Evolutionary conservation across 768 basidiomycete species (phyloP), one percentile per base, ranked within the genome.

Genomic region (Hysterangium stoloniferum): DNA sequence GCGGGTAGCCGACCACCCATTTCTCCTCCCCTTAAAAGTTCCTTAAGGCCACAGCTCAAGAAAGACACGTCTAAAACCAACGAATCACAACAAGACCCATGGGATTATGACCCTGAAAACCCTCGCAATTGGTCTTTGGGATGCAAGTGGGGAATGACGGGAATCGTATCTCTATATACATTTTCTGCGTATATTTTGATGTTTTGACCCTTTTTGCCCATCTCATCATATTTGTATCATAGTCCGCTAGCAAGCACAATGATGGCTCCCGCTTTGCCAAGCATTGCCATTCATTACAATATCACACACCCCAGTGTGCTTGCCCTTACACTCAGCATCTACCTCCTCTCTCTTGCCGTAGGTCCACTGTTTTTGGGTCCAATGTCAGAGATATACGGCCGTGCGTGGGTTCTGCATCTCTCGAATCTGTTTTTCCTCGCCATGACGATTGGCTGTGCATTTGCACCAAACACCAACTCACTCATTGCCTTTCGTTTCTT

Each of bases 401-500:
- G 85, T 22, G 73, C 68, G 59, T 84, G 82, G 82, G 83, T 86
- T 22, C 66, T 86, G 34, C 83, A 88, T 58, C 72, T 84, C 22
- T 67, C 69, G 13, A 86, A 84, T 54, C 29, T 86, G 4, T 64
- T 81, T 48, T 84, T 77, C 55, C 55, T 84, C 19, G 72, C 63
- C 5, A 83, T 87, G 64, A 82, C 73, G 52, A 58, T 87, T 4
- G 85, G 78, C 3, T 87, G 86, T 60, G 84, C 82, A 0, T 79
- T 80, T 58, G 72, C 84, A 8, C 82, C 84, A 2, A 77, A 62
- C 11, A 71, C 72, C 3, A 71, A 64, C 1, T 51, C 73, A 3
- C 68, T 89, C 31, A 74, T 87, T 25, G 77, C 58, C 5, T 83
- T 88, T 63, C 82, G 86, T 34, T 76, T 87, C 59, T 66, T 89